These are phyloP conservation scores for Fusarium sp. DNA, from an alignment of 2,329 filamentous ascomycete species.

Conservation along the genomic window DNA sequence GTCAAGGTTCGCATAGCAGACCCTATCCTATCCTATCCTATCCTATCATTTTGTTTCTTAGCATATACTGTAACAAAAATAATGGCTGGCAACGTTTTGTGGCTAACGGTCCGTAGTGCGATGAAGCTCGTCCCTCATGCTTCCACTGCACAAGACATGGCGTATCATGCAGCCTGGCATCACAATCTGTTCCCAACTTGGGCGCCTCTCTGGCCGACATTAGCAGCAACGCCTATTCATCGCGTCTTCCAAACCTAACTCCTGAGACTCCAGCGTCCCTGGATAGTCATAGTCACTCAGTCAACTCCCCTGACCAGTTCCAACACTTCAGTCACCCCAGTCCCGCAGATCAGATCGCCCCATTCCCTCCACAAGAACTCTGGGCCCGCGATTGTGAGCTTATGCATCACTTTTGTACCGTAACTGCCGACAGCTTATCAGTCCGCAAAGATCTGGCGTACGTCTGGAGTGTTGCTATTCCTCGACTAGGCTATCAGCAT, in stretches of 20 bases:
- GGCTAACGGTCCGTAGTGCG: constrained; percentile 41
- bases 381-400: constrained; percentile 48
- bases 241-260: constrained; percentile 31
- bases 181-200: not conserved
- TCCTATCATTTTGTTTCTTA: not conserved
- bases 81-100: not conserved
- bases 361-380: constrained; percentile 45
- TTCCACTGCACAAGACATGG: constrained; percentile 52
- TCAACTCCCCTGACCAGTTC: constrained; percentile 20
- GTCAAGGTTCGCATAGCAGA: constrained; percentile 49
- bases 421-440: constrained; percentile 46
- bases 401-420: constrained; percentile 52
- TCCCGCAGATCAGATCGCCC: constrained; percentile 42
- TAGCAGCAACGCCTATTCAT: not conserved
- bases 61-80: not conserved
- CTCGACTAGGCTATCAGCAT: constrained; percentile 48
- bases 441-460: constrained; percentile 44
- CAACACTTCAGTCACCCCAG: constrained; percentile 22
- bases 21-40: not conserved
- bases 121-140: constrained; percentile 50
- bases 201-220: constrained; percentile 1
- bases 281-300: constrained; percentile 2
- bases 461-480: constrained; percentile 49
- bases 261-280: constrained; percentile 33
- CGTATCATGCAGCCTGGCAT: constrained; percentile 49